Evolutionary conservation across 2,329 filamentous ascomycete genomes (phyloP).

Genomic region (Calonectria henricotiae): DNA sequence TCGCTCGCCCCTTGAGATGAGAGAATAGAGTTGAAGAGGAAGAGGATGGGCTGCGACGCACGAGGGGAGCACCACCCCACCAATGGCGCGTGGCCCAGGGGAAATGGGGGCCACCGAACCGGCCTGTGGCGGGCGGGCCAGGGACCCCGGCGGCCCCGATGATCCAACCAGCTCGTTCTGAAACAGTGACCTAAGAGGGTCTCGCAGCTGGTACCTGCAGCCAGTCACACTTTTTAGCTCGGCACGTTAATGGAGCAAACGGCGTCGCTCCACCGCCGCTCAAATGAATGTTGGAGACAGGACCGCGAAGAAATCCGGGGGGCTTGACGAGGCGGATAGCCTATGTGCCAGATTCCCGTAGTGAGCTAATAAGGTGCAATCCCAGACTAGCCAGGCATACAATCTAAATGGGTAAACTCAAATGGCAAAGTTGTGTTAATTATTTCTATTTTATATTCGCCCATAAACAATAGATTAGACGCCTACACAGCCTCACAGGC

Average conservation of each 20-base stretch:
- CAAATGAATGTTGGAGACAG: constrained; percentile 13
- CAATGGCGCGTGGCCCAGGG: constrained; percentile 34
- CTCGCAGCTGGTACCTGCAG: constrained; percentile 22
- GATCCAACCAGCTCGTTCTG: constrained; percentile 37
- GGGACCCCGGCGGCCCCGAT: constrained; percentile 19
- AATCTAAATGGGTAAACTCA: background rate
- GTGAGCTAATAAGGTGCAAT: background rate
- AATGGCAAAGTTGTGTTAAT: background rate
- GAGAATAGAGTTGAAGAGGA: constrained; percentile 32
- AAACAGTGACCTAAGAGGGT: constrained; percentile 45
- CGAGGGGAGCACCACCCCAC: constrained; percentile 26
- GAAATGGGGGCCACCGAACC: constrained; percentile 42
- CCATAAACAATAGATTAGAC: background rate
- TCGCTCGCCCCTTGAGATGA: constrained; percentile 22
- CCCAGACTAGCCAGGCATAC: background rate
- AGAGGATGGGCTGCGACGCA: constrained; percentile 22
- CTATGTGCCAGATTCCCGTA: background rate
- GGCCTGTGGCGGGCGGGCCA: constrained; percentile 33
- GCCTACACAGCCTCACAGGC: constrained; percentile 7
- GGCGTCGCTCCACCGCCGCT: constrained; percentile 7
- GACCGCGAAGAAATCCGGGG: constrained; percentile 1
- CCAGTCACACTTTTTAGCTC: constrained; percentile 13
- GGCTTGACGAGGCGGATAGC: background rate
- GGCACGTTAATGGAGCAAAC: constrained; percentile 22
- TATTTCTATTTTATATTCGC: background rate